Conservation (phyloP, 2,329 filamentous ascomycete species). For the Calonectria crousiana region DNA sequence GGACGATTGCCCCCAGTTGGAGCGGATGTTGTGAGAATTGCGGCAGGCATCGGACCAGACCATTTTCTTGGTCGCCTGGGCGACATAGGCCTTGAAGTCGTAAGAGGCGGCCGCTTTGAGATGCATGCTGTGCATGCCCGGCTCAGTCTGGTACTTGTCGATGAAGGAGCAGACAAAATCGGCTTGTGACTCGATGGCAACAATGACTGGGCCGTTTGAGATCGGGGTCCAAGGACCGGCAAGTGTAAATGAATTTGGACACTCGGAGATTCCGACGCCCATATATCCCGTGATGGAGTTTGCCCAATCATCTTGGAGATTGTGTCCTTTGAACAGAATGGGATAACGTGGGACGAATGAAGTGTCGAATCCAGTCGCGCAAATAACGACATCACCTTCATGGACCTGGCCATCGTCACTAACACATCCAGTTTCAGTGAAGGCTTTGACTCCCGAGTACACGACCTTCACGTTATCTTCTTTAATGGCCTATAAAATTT, state of each 20-base stretch:
- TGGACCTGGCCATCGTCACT: not conserved
- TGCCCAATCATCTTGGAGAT: not conserved
- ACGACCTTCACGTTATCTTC: not conserved
- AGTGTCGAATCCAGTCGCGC: not conserved
- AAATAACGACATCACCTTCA: not conserved
- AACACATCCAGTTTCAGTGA: not conserved
- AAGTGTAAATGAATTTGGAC: not conserved
- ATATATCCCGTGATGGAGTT: not conserved
- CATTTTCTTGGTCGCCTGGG: conserved; percentile 26
- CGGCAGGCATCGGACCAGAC: conserved; percentile 32
- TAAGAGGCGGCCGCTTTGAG: conserved; percentile 10
- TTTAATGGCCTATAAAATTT: not conserved
- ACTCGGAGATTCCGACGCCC: not conserved
- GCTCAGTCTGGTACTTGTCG: conserved; percentile 32
- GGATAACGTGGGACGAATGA: not conserved
- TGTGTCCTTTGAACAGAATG: not conserved
- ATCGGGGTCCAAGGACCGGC: not conserved
- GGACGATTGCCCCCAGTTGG: conserved; percentile 31
- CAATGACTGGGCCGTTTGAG: conserved; percentile 19
- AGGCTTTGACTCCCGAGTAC: not conserved
- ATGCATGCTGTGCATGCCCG: conserved; percentile 15
- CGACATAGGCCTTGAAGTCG: conserved; percentile 28
- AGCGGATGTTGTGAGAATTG: conserved; percentile 26
- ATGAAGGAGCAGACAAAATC: conserved; percentile 31
- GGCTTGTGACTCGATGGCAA: conserved; percentile 23